phyloP scores from a whole-genome alignment of 2,329 filamentous ascomycete genomes.

The Pseudopyricularia cyperi region DNA sequence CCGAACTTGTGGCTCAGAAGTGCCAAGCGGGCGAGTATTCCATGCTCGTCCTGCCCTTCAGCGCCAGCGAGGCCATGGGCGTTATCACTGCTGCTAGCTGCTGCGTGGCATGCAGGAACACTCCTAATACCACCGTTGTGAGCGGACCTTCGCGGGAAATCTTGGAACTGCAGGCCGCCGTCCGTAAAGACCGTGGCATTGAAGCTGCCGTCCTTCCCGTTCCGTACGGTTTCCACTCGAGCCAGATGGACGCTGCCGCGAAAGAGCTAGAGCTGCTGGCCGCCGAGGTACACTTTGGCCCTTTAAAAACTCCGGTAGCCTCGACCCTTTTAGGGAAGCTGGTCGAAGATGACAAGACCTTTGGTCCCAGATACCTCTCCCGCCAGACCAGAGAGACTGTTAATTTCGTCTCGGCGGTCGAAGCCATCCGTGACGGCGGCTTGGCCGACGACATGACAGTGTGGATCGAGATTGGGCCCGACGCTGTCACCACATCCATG shows the following conservation, averaged over 20 bases:
- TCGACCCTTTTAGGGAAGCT: neutral
- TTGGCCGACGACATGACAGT: neutral
- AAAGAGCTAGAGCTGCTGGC: neutral
- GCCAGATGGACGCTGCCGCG: neutral
- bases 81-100: neutral
- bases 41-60: conserved; percentile 15
- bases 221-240: neutral
- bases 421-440: neutral
- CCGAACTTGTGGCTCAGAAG: conserved; percentile 37
- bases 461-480: neutral
- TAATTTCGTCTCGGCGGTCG: neutral
- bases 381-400: neutral
- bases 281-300: neutral
- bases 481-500: neutral
- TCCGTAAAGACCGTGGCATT: neutral
- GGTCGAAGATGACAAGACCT: neutral
- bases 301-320: neutral
- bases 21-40: conserved; percentile 27
- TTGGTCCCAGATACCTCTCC: neutral
- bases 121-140: neutral
- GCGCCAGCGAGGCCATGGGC: neutral
- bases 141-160: neutral
- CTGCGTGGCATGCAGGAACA: neutral
- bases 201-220: neutral
- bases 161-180: neutral